phyloP scores from a whole-genome alignment of 768 basidiomycete species.

The Xerocomus potaroensis region DNA sequence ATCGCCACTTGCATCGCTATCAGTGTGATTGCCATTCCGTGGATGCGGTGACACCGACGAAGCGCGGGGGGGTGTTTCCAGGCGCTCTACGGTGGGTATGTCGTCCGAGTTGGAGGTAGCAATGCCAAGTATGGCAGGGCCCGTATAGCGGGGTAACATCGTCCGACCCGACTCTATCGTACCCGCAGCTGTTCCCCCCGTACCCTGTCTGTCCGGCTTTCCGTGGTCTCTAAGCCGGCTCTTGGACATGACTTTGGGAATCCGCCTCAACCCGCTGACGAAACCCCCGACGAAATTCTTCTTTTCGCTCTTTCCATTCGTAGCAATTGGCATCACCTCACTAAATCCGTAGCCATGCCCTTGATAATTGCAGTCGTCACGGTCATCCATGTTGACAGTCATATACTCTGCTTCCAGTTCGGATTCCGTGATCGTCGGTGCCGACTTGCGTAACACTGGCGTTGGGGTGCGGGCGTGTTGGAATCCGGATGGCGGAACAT shows the following conservation, averaged over 20 bases:
- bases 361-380: constrained; percentile 16
- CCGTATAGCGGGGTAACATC: constrained; percentile 20
- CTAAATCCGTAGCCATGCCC: constrained; percentile 23
- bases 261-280: constrained; percentile 28
- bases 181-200: neutral
- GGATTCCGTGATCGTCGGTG: constrained; percentile 29
- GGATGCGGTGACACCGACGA: constrained; percentile 24
- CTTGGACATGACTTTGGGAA: constrained; percentile 34
- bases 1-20: constrained; percentile 21
- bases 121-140: constrained; percentile 16
- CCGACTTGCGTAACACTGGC: constrained; percentile 26
- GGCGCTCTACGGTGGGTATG: constrained; percentile 27
- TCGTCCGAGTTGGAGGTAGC: constrained; percentile 25
- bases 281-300: constrained; percentile 30
- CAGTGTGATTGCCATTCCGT: constrained; percentile 10
- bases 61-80: constrained; percentile 22
- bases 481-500: constrained; percentile 16
- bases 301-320: constrained; percentile 29
- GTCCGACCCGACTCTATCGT: constrained; percentile 11
- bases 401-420: constrained; percentile 33
- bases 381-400: constrained; percentile 28
- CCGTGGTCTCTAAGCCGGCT: constrained; percentile 23
- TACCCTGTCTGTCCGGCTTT: constrained; percentile 22
- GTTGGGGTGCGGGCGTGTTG: constrained; percentile 25
- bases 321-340: constrained; percentile 18